Percentiles rank a stretch among this genome's conserved stretches.
Evolutionary conservation across 1,284 basidiomycete genomes (phyloP).

Genomic region (Spongispora temasekensis): DNA sequence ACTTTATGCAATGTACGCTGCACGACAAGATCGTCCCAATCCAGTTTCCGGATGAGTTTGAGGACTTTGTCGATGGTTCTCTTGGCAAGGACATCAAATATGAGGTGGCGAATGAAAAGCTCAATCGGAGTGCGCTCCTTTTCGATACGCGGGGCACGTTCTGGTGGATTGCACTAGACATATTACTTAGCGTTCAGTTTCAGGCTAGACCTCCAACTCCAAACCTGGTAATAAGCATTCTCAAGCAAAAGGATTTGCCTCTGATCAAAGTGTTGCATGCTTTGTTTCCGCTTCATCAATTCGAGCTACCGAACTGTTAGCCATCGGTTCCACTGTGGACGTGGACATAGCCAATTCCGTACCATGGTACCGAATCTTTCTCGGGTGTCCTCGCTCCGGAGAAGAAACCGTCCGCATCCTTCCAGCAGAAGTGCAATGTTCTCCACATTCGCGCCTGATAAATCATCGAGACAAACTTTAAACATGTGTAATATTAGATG

Average conservation of each 20-base stretch:
- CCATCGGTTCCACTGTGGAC: not conserved
- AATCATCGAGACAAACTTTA: slow-evolving; percentile 97
- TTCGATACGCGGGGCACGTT: slow-evolving; percentile 81
- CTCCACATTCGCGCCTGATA: slow-evolving; percentile 90
- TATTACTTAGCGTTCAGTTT: slow-evolving; percentile 12
- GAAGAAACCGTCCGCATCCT: slow-evolving; percentile 90
- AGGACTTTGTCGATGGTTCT: slow-evolving; percentile 93
- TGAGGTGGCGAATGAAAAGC: slow-evolving; percentile 89
- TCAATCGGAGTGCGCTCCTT: slow-evolving; percentile 90
- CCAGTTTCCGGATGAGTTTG: slow-evolving; percentile 88
- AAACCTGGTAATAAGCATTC: slow-evolving; percentile 96
- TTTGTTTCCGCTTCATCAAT: slow-evolving; percentile 93
- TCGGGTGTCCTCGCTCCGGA: slow-evolving; percentile 86
- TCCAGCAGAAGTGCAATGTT: slow-evolving; percentile 92
- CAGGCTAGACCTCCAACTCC: slow-evolving; percentile 12
- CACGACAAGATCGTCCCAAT: slow-evolving; percentile 84
- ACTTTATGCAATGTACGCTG: slow-evolving; percentile 66
- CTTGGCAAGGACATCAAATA: slow-evolving; percentile 89
- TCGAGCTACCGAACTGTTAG: slow-evolving; percentile 65
- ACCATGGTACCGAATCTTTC: slow-evolving; percentile 86
- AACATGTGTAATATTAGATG: slow-evolving; percentile 94
- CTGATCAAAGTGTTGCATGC: slow-evolving; percentile 88
- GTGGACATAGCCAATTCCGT: slow-evolving; percentile 13
- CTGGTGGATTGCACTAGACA: slow-evolving; percentile 91
- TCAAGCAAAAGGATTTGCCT: slow-evolving; percentile 89